These are phyloP conservation scores for Penicillium pulvis DNA, from an alignment of 495 filamentous ascomycete species.

Conservation along the genomic window DNA sequence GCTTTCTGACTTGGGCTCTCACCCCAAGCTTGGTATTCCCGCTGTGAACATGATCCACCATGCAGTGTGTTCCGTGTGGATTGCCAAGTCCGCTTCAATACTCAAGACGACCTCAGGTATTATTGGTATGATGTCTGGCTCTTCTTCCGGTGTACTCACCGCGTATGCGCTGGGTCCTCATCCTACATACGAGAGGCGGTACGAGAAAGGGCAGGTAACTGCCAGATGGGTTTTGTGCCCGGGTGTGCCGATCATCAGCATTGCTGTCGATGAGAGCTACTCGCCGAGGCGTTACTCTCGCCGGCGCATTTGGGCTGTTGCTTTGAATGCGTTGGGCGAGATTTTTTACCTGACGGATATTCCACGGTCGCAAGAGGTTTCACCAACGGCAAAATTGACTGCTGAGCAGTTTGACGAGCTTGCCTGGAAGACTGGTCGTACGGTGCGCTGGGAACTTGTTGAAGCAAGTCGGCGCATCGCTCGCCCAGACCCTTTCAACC, in stretches of 20 bases:
- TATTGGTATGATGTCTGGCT: slow-evolving; percentile 80
- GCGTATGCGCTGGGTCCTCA: slow-evolving; percentile 75
- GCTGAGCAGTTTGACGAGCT: slow-evolving; percentile 55
- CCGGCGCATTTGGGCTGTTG: slow-evolving; percentile 80
- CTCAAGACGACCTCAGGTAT: slow-evolving; percentile 73
- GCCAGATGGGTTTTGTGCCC: slow-evolving; percentile 88
- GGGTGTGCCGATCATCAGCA: slow-evolving; percentile 85
- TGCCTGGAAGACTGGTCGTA: slow-evolving; percentile 80
- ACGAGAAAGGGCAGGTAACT: slow-evolving; percentile 73
- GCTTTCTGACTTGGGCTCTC: slow-evolving; percentile 49
- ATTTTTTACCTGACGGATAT: slow-evolving; percentile 78
- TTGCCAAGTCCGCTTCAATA: slow-evolving; percentile 77
- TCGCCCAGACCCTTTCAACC: slow-evolving; percentile 67
- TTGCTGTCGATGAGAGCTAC: slow-evolving; percentile 83
- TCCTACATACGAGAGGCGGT: slow-evolving; percentile 64
- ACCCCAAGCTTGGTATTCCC: slow-evolving; percentile 67
- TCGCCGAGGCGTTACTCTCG: slow-evolving; percentile 65
- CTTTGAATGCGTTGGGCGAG: slow-evolving; percentile 89
- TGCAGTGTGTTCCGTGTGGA: slow-evolving; percentile 80
- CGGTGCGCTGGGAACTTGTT: slow-evolving; percentile 75
- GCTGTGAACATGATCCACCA: slow-evolving; percentile 61
- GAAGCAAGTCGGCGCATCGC: slow-evolving; percentile 73
- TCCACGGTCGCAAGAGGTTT: slow-evolving; percentile 47
- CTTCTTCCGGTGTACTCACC: slow-evolving; percentile 82
- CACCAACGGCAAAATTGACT: slow-evolving; percentile 30